phyloP scores from a whole-genome alignment of 2,329 filamentous ascomycete species.

The Alternaria longipes region DNA sequence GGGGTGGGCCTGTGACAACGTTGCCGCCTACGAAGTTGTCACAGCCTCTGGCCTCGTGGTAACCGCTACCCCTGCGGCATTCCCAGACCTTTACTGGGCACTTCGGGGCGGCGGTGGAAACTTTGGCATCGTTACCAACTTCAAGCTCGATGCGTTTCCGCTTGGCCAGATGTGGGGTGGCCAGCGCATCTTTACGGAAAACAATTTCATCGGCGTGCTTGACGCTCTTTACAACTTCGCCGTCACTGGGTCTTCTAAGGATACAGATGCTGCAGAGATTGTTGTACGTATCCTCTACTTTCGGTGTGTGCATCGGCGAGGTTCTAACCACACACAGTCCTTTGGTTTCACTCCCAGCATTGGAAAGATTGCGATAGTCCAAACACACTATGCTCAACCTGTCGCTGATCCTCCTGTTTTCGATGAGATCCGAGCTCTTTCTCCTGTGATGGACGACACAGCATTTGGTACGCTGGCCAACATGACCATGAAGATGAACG shows the following conservation, averaged over 20 bases:
- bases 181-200: conserved; percentile 26
- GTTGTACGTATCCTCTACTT: conserved; percentile 20
- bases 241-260: conserved; percentile 23
- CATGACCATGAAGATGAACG: conserved; percentile 32
- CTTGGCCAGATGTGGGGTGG: conserved; percentile 23
- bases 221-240: conserved; percentile 20
- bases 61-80: conserved; percentile 34
- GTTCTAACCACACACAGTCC: conserved; percentile 2
- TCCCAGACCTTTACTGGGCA: conserved; percentile 50
- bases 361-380: conserved; percentile 33
- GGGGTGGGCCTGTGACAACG: conserved; percentile 42
- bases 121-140: conserved; percentile 47
- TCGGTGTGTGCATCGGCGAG: conserved; percentile 9
- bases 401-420: conserved; percentile 37
- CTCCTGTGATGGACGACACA: conserved; percentile 32
- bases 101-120: conserved; percentile 47
- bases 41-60: conserved; percentile 52
- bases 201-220: conserved; percentile 17
- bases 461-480: conserved; percentile 31
- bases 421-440: conserved; percentile 34
- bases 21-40: conserved; percentile 42
- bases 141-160: conserved; percentile 27
- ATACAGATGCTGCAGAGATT: conserved; percentile 39
- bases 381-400: conserved; percentile 35
- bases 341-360: conserved; percentile 17